Conservation (phyloP, 129 eudicot species). For the Sambucus nigra region DNA sequence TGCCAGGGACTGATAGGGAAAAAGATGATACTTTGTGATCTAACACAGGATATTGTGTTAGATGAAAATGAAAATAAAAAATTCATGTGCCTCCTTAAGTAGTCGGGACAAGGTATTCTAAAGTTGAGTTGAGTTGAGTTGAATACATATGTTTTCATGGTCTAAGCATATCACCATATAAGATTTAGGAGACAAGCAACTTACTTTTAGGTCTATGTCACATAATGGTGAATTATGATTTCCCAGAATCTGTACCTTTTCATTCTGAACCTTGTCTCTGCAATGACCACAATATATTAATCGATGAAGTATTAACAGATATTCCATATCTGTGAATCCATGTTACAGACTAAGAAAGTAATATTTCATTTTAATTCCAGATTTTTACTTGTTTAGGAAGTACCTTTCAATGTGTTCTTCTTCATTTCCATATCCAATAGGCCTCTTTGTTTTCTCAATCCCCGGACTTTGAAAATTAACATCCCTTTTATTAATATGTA, state of each 20-base stretch:
- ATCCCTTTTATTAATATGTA: constrained; percentile 38
- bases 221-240: constrained; percentile 58
- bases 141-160: too few relatives aligned
- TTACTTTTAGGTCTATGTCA: constrained; percentile 56
- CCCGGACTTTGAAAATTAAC: constrained; percentile 30
- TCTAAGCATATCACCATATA: too few relatives aligned
- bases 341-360: neutral
- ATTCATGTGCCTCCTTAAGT: too few relatives aligned
- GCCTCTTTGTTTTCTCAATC: constrained; percentile 42
- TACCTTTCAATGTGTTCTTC: constrained; percentile 59
- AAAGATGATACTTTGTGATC: too few relatives aligned
- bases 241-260: constrained; percentile 46
- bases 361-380: neutral
- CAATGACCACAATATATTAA: constrained; percentile 13
- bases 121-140: too few relatives aligned
- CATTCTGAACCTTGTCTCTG: constrained; percentile 62
- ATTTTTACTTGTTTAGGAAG: neutral
- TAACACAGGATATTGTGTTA: too few relatives aligned
- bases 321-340: neutral
- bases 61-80: too few relatives aligned
- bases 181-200: constrained; percentile 12
- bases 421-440: constrained; percentile 22
- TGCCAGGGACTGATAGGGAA: too few relatives aligned
- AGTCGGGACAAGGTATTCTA: too few relatives aligned
- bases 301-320: too few relatives aligned